These are phyloP conservation scores for Scedosporium aurantiacum DNA, from an alignment of 2,329 filamentous ascomycete species.

Conservation along the genomic window DNA sequence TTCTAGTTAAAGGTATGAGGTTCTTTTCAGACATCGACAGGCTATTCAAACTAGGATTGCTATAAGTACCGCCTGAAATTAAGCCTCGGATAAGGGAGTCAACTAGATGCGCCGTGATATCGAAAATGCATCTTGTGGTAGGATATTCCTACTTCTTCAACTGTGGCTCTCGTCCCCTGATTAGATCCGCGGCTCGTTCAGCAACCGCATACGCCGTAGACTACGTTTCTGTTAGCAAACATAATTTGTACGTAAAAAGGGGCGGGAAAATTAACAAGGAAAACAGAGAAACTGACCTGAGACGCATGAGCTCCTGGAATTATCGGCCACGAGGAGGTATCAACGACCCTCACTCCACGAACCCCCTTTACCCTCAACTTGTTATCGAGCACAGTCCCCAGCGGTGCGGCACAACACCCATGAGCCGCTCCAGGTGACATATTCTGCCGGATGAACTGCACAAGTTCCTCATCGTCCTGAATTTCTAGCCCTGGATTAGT, in stretches of 20 bases:
- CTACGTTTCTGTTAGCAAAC: neutral
- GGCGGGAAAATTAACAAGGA: too few relatives aligned
- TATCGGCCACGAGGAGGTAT: neutral
- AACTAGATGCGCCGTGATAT: too few relatives aligned
- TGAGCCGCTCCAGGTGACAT: conserved; percentile 9
- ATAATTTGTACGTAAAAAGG: neutral
- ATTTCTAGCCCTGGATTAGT: conserved; percentile 18
- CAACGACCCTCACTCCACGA: neutral
- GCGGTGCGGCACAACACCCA: neutral
- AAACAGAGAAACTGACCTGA: neutral
- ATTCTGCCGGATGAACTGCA: conserved; percentile 10
- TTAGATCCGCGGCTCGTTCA: neutral
- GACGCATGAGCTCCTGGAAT: neutral
- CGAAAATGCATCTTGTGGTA: too few relatives aligned
- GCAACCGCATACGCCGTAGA: neutral
- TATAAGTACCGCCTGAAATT: too few relatives aligned
- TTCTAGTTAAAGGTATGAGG: too few relatives aligned
- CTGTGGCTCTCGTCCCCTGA: neutral
- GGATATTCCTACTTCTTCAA: too few relatives aligned
- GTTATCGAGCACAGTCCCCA: neutral
- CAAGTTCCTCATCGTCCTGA: conserved; percentile 21
- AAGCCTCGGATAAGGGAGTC: too few relatives aligned
- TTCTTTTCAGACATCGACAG: too few relatives aligned
- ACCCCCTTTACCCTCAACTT: neutral
- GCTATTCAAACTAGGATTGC: too few relatives aligned